These are phyloP conservation scores for Heliamphora exappendiculata DNA, from an alignment of 148 eudicot genomes.

Conservation along the genomic window DNA sequence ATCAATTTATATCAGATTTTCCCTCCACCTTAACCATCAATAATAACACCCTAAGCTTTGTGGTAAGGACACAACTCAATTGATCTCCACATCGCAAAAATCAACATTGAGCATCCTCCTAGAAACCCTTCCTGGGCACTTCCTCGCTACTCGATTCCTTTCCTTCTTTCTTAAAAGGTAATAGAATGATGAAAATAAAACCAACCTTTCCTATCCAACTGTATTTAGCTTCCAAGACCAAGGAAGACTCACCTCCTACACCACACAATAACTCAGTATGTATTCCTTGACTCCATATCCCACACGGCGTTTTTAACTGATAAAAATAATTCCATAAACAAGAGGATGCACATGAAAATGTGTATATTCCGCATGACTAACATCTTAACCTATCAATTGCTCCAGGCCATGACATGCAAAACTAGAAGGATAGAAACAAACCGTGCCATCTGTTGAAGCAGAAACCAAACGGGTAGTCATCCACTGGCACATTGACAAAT, in stretches of 20 bases:
- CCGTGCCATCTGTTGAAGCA: slow-evolving; percentile 96
- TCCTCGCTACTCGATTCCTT: too few species aligned
- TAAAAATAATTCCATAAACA: background rate
- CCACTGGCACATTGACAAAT: slow-evolving; percentile 99
- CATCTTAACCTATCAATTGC: background rate
- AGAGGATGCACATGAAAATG: background rate
- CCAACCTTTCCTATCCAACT: background rate
- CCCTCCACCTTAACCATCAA: background rate
- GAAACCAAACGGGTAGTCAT: slow-evolving; percentile 98
- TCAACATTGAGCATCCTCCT: background rate
- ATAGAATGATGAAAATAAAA: background rate
- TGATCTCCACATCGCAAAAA: background rate
- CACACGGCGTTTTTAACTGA: background rate
- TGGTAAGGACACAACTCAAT: background rate
- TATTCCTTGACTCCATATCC: background rate
- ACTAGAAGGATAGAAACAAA: slow-evolving; percentile 26
- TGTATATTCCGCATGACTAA: background rate
- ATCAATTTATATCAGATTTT: background rate
- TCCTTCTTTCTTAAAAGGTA: too few species aligned
- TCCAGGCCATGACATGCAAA: slow-evolving; percentile 4
- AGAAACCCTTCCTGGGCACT: too few species aligned
- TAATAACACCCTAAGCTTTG: background rate
- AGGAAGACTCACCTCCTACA: background rate
- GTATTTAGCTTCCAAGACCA: background rate
- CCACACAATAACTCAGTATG: background rate